Conservation (phyloP, 495 filamentous ascomycete species). For the Trypethelium eluteriae region DNA sequence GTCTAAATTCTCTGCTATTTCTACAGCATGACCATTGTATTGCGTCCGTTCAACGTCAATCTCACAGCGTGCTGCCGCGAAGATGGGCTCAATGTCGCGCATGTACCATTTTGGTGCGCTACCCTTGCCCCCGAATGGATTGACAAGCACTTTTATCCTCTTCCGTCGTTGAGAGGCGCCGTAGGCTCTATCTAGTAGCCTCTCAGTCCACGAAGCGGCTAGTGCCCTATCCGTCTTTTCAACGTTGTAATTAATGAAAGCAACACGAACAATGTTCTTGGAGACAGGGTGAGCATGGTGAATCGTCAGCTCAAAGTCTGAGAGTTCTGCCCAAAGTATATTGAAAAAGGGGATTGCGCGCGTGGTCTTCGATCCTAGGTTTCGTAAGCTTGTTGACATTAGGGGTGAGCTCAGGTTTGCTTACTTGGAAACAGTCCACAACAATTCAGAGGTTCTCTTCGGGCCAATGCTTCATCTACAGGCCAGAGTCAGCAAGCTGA, state of each 20-base stretch:
- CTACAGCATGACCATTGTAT: slow-evolving; percentile 66
- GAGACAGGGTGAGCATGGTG: slow-evolving; percentile 58
- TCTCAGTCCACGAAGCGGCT: slow-evolving; percentile 47
- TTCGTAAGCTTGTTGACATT: not conserved
- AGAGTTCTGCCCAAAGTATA: slow-evolving; percentile 70
- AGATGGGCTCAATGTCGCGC: slow-evolving; percentile 69
- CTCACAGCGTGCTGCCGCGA: slow-evolving; percentile 71
- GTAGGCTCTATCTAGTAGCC: slow-evolving; percentile 63
- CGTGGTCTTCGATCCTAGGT: slow-evolving; percentile 32
- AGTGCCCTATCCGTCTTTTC: slow-evolving; percentile 42
- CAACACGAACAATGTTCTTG: slow-evolving; percentile 48
- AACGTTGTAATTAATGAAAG: slow-evolving; percentile 54
- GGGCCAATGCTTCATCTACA: slow-evolving; percentile 43
- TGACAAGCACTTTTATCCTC: slow-evolving; percentile 79
- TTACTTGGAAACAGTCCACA: slow-evolving; percentile 43
- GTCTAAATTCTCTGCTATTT: slow-evolving; percentile 73
- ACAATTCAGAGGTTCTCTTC: slow-evolving; percentile 34
- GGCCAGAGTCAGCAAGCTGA: slow-evolving; percentile 16
- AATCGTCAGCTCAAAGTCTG: slow-evolving; percentile 56
- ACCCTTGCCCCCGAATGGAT: slow-evolving; percentile 83
- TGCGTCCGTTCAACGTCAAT: slow-evolving; percentile 69
- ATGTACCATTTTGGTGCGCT: slow-evolving; percentile 65
- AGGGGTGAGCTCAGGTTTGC: not conserved
- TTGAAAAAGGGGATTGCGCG: slow-evolving; percentile 67
- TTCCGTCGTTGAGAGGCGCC: slow-evolving; percentile 56